Conservation (phyloP, 2,329 filamentous ascomycete genomes). For the Leptographium galeiforme region DNA sequence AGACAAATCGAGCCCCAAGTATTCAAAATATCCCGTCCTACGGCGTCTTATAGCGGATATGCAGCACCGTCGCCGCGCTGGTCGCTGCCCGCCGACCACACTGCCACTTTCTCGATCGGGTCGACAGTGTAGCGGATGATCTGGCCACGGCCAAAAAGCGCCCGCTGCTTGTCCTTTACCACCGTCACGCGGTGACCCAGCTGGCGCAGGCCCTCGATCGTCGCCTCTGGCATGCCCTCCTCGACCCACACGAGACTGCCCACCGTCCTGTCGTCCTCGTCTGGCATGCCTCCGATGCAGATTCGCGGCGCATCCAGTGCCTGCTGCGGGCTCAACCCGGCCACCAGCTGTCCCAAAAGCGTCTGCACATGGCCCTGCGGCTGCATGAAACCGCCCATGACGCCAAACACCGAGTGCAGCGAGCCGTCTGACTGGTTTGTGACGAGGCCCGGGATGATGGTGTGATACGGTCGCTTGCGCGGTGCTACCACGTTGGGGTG, state of each 20-base stretch:
- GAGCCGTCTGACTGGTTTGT: constrained; percentile 63
- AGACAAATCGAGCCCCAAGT: too few relatives aligned
- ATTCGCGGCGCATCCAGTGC: constrained; percentile 85
- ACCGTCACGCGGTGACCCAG: constrained; percentile 65
- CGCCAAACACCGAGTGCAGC: constrained; percentile 77
- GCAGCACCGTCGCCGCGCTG: constrained; percentile 67
- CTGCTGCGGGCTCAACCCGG: constrained; percentile 69
- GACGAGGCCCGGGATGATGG: constrained; percentile 86
- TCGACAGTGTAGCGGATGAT: constrained; percentile 70
- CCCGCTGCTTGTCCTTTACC: constrained; percentile 49
- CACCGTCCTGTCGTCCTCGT: constrained; percentile 39
- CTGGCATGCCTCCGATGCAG: constrained; percentile 65
- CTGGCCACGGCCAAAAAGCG: constrained; percentile 75
- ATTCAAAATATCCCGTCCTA: too few relatives aligned
- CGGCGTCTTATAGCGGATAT: constrained; percentile 31
- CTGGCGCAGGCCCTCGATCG: constrained; percentile 50
- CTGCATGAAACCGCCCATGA: constrained; percentile 99
- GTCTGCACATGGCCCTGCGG: constrained; percentile 94
- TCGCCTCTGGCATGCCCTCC: constrained; percentile 61
- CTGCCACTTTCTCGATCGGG: constrained; percentile 46
- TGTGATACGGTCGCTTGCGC: constrained; percentile 86
- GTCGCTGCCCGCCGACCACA: constrained; percentile 88
- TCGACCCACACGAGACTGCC: constrained; percentile 64
- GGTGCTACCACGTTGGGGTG: constrained; percentile 76
- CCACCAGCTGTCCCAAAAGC: constrained; percentile 75